Percentiles rank a stretch among this genome's conserved stretches.
Evolutionary conservation across 192 early-diverging fungal genomes (phyloP).

Genomic region (Martensiomyces pterosporus): DNA sequence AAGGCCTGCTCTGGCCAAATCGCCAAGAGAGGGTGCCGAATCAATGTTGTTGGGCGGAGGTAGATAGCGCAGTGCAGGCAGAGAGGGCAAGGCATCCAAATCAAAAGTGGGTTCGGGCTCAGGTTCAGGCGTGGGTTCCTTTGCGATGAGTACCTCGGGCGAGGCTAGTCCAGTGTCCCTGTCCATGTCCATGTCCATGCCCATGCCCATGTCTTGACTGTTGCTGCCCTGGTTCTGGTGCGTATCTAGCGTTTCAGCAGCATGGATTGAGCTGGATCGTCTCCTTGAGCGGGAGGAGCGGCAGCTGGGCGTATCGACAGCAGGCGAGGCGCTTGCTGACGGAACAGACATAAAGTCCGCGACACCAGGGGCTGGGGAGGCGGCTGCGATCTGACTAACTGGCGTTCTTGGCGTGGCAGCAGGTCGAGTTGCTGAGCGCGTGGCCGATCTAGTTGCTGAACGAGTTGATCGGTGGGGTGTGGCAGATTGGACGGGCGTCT

Average conservation of each 20-base stretch:
- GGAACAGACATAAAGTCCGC: too few species aligned
- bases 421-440: too few species aligned
- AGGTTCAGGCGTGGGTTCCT: background rate
- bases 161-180: background rate
- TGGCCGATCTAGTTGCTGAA: too few species aligned
- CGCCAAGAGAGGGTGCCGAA: conserved; percentile 7
- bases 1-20: conserved; percentile 39
- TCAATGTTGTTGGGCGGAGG: background rate
- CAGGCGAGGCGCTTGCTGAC: background rate
- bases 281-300: conserved; percentile 4
- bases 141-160: background rate
- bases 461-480: too few species aligned
- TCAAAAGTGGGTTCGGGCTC: conserved; percentile 10
- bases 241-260: background rate
- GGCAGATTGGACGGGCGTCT: too few species aligned
- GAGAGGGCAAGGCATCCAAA: conserved; percentile 26
- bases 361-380: too few species aligned
- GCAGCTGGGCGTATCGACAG: background rate
- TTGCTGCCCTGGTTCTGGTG: background rate
- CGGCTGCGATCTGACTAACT: too few species aligned
- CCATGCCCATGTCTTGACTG: too few species aligned
- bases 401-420: background rate
- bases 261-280: conserved; percentile 1
- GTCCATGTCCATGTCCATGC: background rate
- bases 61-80: conserved; percentile 2